Conservation (phyloP, 1,139 yeast genomes). For the Kurtzmaniella quercitrusa region DNA sequence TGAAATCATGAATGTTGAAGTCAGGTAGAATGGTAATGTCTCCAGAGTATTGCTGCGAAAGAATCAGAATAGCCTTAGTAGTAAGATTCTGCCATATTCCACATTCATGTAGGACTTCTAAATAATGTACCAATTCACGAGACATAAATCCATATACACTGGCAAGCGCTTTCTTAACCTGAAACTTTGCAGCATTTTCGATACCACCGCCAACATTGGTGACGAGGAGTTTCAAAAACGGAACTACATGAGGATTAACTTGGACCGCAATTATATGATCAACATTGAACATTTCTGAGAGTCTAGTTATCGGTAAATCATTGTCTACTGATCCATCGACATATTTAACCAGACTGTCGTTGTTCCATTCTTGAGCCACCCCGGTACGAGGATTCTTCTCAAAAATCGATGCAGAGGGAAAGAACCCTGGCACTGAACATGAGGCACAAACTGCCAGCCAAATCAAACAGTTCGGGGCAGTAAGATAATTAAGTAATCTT, state of each 20-base stretch:
- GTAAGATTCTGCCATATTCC: constrained; percentile 73
- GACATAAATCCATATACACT: constrained; percentile 57
- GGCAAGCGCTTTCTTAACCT: constrained; percentile 50
- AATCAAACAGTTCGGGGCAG: constrained; percentile 48
- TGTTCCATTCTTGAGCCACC: constrained; percentile 74
- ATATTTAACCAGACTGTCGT: constrained; percentile 69
- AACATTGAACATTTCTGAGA: constrained; percentile 94
- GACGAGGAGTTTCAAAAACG: constrained; percentile 66
- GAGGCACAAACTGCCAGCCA: constrained; percentile 97
- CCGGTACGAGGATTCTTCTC: constrained; percentile 78
- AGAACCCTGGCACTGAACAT: constrained; percentile 89
- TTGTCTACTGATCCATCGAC: constrained; percentile 96
- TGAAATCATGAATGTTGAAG: constrained; percentile 52
- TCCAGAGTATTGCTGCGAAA: constrained; percentile 87
- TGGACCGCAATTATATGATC: constrained; percentile 96
- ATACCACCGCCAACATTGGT: constrained; percentile 69
- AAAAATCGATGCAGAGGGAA: constrained; percentile 79
- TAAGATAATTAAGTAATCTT: constrained; percentile 39
- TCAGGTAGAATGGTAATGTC: constrained; percentile 90
- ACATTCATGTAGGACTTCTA: constrained; percentile 68
- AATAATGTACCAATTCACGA: constrained; percentile 72
- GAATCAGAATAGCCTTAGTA: constrained; percentile 66
- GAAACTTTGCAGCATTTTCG: constrained; percentile 57
- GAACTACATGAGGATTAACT: constrained; percentile 94
- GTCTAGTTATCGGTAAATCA: constrained; percentile 83